Base-by-base conservation (phyloP, 805 yeast species). In the Metschnikowia proteae region DNA sequence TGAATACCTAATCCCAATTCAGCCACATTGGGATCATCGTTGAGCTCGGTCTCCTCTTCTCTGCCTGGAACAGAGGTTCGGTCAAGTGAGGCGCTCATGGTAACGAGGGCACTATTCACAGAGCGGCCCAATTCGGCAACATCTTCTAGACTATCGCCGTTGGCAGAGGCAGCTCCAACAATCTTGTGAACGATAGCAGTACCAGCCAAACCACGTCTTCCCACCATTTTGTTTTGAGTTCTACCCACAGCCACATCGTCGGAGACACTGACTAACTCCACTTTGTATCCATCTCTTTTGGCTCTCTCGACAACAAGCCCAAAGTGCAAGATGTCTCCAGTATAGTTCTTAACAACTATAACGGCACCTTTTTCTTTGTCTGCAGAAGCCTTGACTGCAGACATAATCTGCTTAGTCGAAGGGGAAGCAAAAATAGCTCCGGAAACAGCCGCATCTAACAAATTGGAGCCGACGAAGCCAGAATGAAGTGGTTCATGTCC, bases 1-100 rank as follows among this genome's bases (percentile, higher is more conserved):
- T 91, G 98, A 52, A 91, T 91, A 39, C 98, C 98, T 83, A 91
- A 84, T 27, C 98, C 98, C 50, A 91, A 76, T 65, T 91, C 98
- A 62, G 86, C 84, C 65, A 87, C 88, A 49, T 82, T 72, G 13
- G 53, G 50, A 3, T 66, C 75, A 27, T 68, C 76, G 52, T 88
- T 76, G 47, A 67, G 64, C 39, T 75, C 81, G 38, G 70, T 52
- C 38, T 68, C 74, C 30, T 60, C 78, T 17, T 45, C 62, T 58
- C 87, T 80, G 4, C 96, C 96, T 4, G 98, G 97, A 23, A 91
- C 95, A 38, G 87, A 81, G 46, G 94, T 88, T 60, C 94, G 91
- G 58, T 88, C 96, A 56, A 91, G 74, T 1, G 96, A 86, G 1
- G 96, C 88, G 38, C 96, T 96, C 59, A 92, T 81, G 8, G 97